phyloP scores from a whole-genome alignment of 2,329 filamentous ascomycete genomes.

The Ascomycota sp. region DNA sequence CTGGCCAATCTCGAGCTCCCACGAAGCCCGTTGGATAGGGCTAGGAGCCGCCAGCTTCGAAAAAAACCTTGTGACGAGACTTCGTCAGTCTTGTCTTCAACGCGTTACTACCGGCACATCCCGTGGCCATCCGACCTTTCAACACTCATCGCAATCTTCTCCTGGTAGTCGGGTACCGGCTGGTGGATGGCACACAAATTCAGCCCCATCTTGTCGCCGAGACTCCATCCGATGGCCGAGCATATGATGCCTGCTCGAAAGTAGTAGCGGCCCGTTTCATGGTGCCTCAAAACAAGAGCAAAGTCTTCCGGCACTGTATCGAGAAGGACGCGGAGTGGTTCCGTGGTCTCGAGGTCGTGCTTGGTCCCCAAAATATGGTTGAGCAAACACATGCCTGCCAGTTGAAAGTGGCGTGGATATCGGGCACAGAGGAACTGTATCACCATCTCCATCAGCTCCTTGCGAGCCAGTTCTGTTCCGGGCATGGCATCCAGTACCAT shows the following conservation, averaged over 20 bases:
- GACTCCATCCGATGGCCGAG: constrained; percentile 63
- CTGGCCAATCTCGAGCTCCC: constrained; percentile 58
- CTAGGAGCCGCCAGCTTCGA: constrained; percentile 53
- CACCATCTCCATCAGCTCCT: constrained; percentile 75
- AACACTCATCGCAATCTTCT: constrained; percentile 78
- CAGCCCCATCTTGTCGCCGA: constrained; percentile 52
- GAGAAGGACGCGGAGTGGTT: constrained; percentile 50
- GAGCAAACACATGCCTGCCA: constrained; percentile 37
- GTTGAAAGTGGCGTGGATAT: constrained; percentile 55
- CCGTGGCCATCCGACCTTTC: constrained; percentile 38
- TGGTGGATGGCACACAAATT: constrained; percentile 51
- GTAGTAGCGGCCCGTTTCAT: constrained; percentile 49
- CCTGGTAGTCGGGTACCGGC: constrained; percentile 62
- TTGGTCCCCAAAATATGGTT: constrained; percentile 48
- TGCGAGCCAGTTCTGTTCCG: constrained; percentile 59
- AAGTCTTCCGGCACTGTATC: constrained; percentile 75
- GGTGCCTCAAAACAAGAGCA: constrained; percentile 52
- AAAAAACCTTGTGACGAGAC: constrained; percentile 41
- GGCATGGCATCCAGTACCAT: constrained; percentile 48
- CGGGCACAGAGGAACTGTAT: constrained; percentile 60
- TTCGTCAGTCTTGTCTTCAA: background rate
- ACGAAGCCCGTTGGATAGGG: constrained; percentile 68
- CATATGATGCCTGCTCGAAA: constrained; percentile 62
- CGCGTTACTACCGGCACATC: background rate
- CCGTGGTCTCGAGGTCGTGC: constrained; percentile 37